A percentile compares a stretch with the other conserved stretches of the same genome.
Conservation (phyloP, 768 basidiomycete genomes). For the Gloeophyllum trabeum region DNA sequence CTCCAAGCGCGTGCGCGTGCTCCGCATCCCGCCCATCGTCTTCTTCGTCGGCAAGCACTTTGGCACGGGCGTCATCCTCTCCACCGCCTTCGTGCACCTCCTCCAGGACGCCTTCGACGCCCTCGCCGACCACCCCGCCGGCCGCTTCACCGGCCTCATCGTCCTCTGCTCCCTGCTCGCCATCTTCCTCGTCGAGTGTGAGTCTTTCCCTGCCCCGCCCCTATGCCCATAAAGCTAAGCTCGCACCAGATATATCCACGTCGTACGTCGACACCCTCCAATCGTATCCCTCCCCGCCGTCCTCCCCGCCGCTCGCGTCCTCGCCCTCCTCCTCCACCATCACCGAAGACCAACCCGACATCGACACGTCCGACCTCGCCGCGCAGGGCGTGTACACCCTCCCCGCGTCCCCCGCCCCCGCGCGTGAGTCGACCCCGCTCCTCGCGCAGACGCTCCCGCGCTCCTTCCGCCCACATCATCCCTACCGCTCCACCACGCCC, state of each 20-base stretch:
- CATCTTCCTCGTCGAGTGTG: constrained; percentile 79
- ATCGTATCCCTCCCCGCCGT: constrained; percentile 36
- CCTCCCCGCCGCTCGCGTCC: constrained; percentile 9
- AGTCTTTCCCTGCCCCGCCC: constrained; percentile 13
- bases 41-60: constrained; percentile 88
- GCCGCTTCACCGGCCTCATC: too few species aligned
- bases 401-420: not conserved
- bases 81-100: constrained; percentile 76
- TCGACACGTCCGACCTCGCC: not conserved
- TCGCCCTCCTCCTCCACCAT: constrained; percentile 8
- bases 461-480: constrained; percentile 9
- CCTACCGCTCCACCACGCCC: constrained; percentile 4
- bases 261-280: constrained; percentile 66
- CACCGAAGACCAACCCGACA: not conserved
- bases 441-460: too few species aligned
- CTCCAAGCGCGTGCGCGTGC: constrained; percentile 37
- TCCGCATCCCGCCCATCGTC: constrained; percentile 53
- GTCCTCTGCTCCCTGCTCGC: constrained; percentile 54
- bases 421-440: too few species aligned
- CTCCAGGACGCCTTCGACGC: constrained; percentile 67
- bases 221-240: constrained; percentile 3
- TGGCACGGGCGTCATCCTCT: constrained; percentile 75
- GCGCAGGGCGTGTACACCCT: not conserved
- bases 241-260: constrained; percentile 51
- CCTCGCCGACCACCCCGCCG: too few species aligned